Base-by-base conservation (phyloP, 192 early-diverging fungal genomes). In the Coemansia sp. region DNA sequence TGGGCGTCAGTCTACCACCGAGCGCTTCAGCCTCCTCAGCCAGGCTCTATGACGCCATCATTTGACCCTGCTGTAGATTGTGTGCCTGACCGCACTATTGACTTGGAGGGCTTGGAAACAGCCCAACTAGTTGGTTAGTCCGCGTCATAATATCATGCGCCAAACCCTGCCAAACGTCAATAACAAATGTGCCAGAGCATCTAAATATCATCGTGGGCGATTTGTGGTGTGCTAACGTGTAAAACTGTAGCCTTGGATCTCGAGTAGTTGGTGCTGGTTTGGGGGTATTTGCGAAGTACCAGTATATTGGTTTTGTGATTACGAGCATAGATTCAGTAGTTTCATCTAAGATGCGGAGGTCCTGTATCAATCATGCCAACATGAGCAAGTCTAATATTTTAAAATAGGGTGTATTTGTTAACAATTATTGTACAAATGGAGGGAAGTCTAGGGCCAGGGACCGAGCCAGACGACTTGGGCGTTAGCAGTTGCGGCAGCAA, bases 1-100 rank as follows among this genome's bases (percentile, higher is more conserved):
- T 80, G 73, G 73, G 77, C 69, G 0, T 48, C 66, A 3, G 69
- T 62, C 2, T 80, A 74, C n/a, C 31, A 32, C 5, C 59, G 37
- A 5, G 42, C 62, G 1, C 15, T 63, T 15, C 14, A 44, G 21
- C 11, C 37, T 7, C 14, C 39, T 12, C 60, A 37, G 19, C 31
- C n/a, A 4, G 38, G 39, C 19, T 23, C 62, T 10, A 15, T 6
- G 63, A 29, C 23, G 31, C 10, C 21, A 7, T 14, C 34, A 9
- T 64, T 27, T 32, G 32, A 65, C 31, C 11, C 64, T 34, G 64
- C 34, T 4, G 48, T 19, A 6, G 55, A 58, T 58, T 29, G 27
- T 5, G 32, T 51, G 59, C 59, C 59, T 61, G 37, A 36, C 7
- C 59, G 37, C 10, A 61, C 59, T n/a, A 11, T 61, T 5, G 59